Evolutionary conservation across 2,329 filamentous ascomycete species (phyloP).

Genomic region (Aspergillus novofumigatus): DNA sequence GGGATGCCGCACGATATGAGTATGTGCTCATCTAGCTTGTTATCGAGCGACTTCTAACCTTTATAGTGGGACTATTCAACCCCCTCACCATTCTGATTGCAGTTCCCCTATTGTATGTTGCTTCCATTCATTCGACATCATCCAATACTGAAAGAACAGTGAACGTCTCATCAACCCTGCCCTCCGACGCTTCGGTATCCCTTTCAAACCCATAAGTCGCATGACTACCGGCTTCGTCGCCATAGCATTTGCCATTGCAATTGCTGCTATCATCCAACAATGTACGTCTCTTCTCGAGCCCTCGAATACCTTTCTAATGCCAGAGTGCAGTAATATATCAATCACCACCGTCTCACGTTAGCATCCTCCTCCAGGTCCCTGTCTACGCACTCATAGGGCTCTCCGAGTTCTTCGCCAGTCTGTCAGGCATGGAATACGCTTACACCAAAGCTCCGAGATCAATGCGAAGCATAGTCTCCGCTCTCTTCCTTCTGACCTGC

Average conservation of each 20-base stretch:
- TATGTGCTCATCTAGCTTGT: neutral
- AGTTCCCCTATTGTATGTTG: neutral
- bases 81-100: neutral
- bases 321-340: neutral
- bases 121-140: neutral
- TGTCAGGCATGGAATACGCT: constrained; percentile 4
- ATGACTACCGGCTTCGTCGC: neutral
- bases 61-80: neutral
- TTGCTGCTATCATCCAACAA: neutral
- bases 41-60: neutral
- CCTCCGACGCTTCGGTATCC: neutral
- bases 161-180: neutral
- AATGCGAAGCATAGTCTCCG: constrained; percentile 19
- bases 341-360: neutral
- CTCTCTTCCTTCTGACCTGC: constrained; percentile 14
- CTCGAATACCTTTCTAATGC: neutral
- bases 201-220: neutral
- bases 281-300: neutral
- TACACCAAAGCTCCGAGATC: constrained; percentile 7
- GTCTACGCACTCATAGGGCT: neutral
- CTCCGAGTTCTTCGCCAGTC: neutral
- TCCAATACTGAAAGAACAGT: neutral
- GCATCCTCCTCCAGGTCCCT: neutral
- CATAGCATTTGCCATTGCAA: neutral
- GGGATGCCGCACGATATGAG: neutral